Evolutionary conservation across 2,329 filamentous ascomycete species (phyloP).

Genomic region (Ophiocordyceps camponoti-rufipedis): DNA sequence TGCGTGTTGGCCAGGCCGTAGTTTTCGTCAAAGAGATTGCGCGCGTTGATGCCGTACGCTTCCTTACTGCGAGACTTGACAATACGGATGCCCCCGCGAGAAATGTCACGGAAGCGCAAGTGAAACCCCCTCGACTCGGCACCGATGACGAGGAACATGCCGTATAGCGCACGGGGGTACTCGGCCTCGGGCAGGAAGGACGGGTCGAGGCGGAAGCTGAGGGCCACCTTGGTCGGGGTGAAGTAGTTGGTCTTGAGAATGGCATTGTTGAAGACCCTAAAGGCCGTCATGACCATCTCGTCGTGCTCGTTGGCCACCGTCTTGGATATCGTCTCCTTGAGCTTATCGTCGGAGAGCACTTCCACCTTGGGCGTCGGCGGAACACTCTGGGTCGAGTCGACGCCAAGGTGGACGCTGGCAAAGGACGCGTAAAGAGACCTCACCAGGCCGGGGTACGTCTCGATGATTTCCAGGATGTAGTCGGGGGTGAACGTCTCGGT

Average conservation of each 20-base stretch:
- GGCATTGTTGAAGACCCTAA: slow-evolving; percentile 85
- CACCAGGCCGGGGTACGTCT: slow-evolving; percentile 72
- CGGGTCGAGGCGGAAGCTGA: slow-evolving; percentile 88
- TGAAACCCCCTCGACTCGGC: slow-evolving; percentile 96
- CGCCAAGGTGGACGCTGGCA: slow-evolving; percentile 60
- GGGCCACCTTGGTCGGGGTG: slow-evolving; percentile 92
- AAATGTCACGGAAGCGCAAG: slow-evolving; percentile 90
- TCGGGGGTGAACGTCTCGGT: slow-evolving; percentile 96
- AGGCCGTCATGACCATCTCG: slow-evolving; percentile 93
- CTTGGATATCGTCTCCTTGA: slow-evolving; percentile 61
- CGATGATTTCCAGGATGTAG: slow-evolving; percentile 96
- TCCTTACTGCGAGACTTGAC: slow-evolving; percentile 96
- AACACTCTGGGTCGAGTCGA: slow-evolving; percentile 28
- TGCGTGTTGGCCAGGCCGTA: slow-evolving; percentile 97
- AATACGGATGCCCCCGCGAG: slow-evolving; percentile 91
- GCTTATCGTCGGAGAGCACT: slow-evolving; percentile 55
- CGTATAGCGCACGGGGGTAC: slow-evolving; percentile 84
- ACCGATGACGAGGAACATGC: slow-evolving; percentile 97
- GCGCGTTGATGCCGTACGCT: slow-evolving; percentile 88
- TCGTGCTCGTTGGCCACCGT: slow-evolving; percentile 88
- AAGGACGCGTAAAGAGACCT: slow-evolving; percentile 82
- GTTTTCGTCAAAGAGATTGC: slow-evolving; percentile 95
- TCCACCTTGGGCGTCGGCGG: slow-evolving; percentile 39
- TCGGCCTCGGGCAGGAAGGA: slow-evolving; percentile 78
- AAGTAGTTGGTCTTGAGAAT: slow-evolving; percentile 96